phyloP scores from a whole-genome alignment of 23 red algal species.

The Porphyridium purpureum region DNA sequence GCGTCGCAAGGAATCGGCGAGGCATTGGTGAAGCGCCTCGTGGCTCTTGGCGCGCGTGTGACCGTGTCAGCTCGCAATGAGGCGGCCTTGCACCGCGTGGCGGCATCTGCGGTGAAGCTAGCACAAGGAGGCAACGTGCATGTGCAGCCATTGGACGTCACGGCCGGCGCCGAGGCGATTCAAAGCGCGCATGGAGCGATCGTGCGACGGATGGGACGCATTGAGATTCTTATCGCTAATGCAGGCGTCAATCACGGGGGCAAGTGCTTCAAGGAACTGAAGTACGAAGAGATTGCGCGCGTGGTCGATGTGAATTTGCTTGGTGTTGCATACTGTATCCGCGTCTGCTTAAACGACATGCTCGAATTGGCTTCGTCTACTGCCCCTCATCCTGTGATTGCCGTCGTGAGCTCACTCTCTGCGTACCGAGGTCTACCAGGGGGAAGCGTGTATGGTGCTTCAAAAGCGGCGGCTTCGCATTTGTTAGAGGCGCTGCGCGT shows the following conservation, averaged over 20 bases:
- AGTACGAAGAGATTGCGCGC: slow-evolving; percentile 3
- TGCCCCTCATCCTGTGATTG: too few relatives aligned
- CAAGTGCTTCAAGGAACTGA: slow-evolving; percentile 9
- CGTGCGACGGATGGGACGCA: neutral
- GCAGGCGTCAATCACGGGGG: slow-evolving; percentile 61
- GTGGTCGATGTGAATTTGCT: slow-evolving; percentile 37
- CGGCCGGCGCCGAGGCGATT: slow-evolving; percentile 7
- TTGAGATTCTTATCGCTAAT: slow-evolving; percentile 64
- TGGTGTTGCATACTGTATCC: slow-evolving; percentile 9
- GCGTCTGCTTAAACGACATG: slow-evolving; percentile 6
- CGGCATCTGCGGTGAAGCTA: neutral
- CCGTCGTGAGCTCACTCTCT: slow-evolving; percentile 44
- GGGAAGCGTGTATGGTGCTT: slow-evolving; percentile 56
- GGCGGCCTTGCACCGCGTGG: neutral
- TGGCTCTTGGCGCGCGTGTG: slow-evolving; percentile 2
- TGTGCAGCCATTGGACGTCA: neutral
- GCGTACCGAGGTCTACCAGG: slow-evolving; percentile 60
- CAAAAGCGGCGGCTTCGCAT: slow-evolving; percentile 52
- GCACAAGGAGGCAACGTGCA: too few relatives aligned
- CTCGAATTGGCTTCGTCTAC: neutral
- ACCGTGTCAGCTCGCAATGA: slow-evolving; percentile 9
- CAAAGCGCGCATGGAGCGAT: neutral
- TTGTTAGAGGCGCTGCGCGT: slow-evolving; percentile 40
- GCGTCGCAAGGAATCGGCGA: slow-evolving; percentile 46
- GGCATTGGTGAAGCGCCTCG: slow-evolving; percentile 8